Percentiles rank a stretch among this genome's conserved stretches.
phyloP scores from a whole-genome alignment of 108 stramenopile genomes.

The Phaeodactylum tricornutum region DNA sequence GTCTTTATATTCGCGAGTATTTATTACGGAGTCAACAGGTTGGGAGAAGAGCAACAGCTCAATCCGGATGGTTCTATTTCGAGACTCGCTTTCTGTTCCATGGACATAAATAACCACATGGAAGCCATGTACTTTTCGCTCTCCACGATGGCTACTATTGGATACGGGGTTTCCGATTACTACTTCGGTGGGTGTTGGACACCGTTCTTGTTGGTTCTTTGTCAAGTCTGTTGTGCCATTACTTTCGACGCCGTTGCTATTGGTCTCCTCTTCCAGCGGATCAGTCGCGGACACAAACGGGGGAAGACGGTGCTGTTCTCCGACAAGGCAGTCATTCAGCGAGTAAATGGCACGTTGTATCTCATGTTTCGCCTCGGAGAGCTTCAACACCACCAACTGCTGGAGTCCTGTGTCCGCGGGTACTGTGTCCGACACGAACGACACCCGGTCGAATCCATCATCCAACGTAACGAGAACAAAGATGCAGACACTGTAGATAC shows the following conservation, averaged over 20 bases:
- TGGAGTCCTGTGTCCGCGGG: slow-evolving; percentile 84
- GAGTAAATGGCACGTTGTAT: slow-evolving; percentile 69
- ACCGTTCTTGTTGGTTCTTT: slow-evolving; percentile 71
- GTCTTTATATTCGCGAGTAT: slow-evolving; percentile 56
- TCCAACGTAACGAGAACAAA: neutral
- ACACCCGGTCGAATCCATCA: slow-evolving; percentile 9
- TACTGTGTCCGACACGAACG: slow-evolving; percentile 85
- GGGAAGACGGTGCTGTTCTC: slow-evolving; percentile 86
- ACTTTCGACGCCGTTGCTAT: slow-evolving; percentile 87
- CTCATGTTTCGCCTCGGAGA: slow-evolving; percentile 94
- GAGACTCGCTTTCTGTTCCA: slow-evolving; percentile 53
- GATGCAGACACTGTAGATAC: neutral
- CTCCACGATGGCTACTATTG: slow-evolving; percentile 91
- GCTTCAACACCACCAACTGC: slow-evolving; percentile 82
- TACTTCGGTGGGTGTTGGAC: slow-evolving; percentile 89
- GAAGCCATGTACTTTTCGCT: slow-evolving; percentile 85
- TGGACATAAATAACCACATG: slow-evolving; percentile 71
- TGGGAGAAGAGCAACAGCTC: slow-evolving; percentile 23
- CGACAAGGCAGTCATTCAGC: slow-evolving; percentile 73
- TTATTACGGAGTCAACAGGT: slow-evolving; percentile 46
- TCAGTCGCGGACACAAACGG: slow-evolving; percentile 79
- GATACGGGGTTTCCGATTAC: slow-evolving; percentile 90
- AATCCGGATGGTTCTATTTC: slow-evolving; percentile 32
- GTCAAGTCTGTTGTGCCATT: slow-evolving; percentile 78
- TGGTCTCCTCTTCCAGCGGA: slow-evolving; percentile 85